Evolutionary conservation across 768 basidiomycete species (phyloP), one percentile per base, ranked within the genome.

Genomic region (Rhodotorula paludigena): DNA sequence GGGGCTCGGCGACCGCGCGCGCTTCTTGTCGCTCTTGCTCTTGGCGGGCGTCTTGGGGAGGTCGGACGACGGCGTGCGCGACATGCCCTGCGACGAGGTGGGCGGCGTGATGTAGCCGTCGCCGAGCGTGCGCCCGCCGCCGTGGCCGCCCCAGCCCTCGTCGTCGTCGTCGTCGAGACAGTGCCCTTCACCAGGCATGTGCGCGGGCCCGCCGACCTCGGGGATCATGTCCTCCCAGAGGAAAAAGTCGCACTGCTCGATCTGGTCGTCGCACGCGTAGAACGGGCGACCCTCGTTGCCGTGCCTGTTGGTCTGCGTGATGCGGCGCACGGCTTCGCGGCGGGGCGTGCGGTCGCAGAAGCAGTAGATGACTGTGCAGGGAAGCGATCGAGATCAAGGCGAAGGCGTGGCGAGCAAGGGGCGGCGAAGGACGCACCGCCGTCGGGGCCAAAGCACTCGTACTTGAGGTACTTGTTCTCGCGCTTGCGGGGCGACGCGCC

Each of bases 331-430:
- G 0, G 61, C 61, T 33, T 63, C 67, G 11, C 59, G 16, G 5
- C 67, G 30, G 2, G 61, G 67, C 15, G 39, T n/a, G 23, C n/a
- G 36, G 57, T 68, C 58, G 51, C 67, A 68, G 57, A 59, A 68
- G 45, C 67, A 68, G 52, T 32, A 59, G 45, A 68, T 21, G 8
- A 5, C 42, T 42, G 41, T 18, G 8, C 4, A 14, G 14, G 53
- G 12, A 23, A 9, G 35, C 25, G n/a, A 10, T 12, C 23, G 23
- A 25, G 23, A 14, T 14, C 7, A 42, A 25, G 15, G 16, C 35
- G 35, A 30, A 16, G 16, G 11, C 5, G 11, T 23, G 25, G 21
- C 11, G 44, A 55, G 45, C 6, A 21, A 42, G 32, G 3, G 25
- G 39, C 10, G 9, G 9, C 5, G 52, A 25, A 35, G 42, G 56